Evolutionary conservation across 2,329 filamentous ascomycete genomes (phyloP).

Genomic region (Neofusicoccum sp.): DNA sequence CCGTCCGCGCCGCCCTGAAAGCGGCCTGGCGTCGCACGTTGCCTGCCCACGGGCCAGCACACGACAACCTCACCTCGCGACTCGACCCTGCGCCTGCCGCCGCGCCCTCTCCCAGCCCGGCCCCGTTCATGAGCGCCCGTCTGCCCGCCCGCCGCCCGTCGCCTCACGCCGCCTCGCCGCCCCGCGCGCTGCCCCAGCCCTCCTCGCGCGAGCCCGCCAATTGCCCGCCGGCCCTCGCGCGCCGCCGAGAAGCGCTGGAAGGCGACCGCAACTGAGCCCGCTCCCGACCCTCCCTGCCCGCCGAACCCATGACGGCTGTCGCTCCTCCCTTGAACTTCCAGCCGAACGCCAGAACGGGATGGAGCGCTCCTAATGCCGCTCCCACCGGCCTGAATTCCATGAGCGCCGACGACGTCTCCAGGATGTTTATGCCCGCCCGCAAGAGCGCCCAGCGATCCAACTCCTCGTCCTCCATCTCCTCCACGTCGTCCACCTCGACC

Average conservation of each 20-base stretch:
- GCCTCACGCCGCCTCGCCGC: background rate
- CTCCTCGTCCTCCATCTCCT: slow-evolving; percentile 80
- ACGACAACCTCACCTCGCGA: slow-evolving; percentile 17
- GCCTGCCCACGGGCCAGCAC: slow-evolving; percentile 17
- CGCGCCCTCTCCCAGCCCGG: background rate
- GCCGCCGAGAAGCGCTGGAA: slow-evolving; percentile 13
- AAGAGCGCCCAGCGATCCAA: slow-evolving; percentile 84
- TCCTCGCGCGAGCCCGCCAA: slow-evolving; percentile 7
- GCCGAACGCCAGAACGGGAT: slow-evolving; percentile 60
- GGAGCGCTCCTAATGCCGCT: slow-evolving; percentile 58
- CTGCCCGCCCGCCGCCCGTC: background rate
- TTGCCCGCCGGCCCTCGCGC: slow-evolving; percentile 7
- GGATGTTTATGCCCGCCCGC: slow-evolving; percentile 79
- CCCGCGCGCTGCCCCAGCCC: background rate
- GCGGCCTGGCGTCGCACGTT: slow-evolving; percentile 12
- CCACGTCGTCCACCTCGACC: slow-evolving; percentile 64
- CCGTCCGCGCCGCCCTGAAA: slow-evolving; percentile 1
- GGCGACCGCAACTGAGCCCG: slow-evolving; percentile 8
- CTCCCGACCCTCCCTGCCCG: slow-evolving; percentile 4
- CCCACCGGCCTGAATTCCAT: slow-evolving; percentile 66
- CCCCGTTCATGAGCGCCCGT: background rate
- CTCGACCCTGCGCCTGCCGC: slow-evolving; percentile 4
- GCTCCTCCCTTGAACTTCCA: slow-evolving; percentile 64
- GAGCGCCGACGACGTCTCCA: slow-evolving; percentile 79
- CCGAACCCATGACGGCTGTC: slow-evolving; percentile 60